Percentiles rank a stretch among this genome's conserved stretches.
These are phyloP conservation scores for Endotrypanum monterogeii DNA, from an alignment of 208 protist genomes.

Conservation along the genomic window DNA sequence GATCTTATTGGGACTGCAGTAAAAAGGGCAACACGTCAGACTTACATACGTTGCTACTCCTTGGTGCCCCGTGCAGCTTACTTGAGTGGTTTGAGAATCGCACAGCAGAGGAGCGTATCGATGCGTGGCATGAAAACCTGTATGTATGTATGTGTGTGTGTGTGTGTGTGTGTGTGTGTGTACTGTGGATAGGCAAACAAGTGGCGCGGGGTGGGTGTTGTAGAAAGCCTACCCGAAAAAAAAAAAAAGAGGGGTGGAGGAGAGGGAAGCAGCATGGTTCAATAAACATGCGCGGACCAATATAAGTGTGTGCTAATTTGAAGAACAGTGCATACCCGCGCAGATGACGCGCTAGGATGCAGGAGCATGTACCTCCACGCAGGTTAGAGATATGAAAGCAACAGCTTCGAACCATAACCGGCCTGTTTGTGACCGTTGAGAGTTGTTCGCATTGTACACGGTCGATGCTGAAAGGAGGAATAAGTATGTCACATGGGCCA, in stretches of 20 bases:
- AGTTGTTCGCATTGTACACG: too few relatives aligned
- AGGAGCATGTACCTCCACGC: neutral
- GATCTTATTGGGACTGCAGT: neutral
- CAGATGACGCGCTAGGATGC: neutral
- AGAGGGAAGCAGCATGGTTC: neutral
- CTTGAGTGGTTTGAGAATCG: neutral
- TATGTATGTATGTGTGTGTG: neutral
- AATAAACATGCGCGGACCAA: too few relatives aligned
- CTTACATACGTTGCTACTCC: neutral
- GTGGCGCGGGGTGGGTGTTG: too few relatives aligned
- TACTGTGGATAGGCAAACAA: neutral
- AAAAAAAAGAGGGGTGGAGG: neutral
- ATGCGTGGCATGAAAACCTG: too few relatives aligned
- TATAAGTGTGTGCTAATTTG: too few relatives aligned
- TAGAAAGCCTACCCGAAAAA: too few relatives aligned
- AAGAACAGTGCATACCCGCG: too few relatives aligned
- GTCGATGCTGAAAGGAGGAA: too few relatives aligned
- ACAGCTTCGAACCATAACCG: too few relatives aligned
- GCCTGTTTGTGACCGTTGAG: too few relatives aligned
- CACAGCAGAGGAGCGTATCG: neutral
- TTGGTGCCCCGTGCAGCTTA: too few relatives aligned
- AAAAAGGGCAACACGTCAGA: neutral
- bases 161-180: conserved; percentile 1
- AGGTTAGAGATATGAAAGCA: neutral
- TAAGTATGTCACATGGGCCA: too few relatives aligned